These are phyloP conservation scores for Xylariaceae sp. DNA, from an alignment of 2,329 filamentous ascomycete species.

Conservation along the genomic window DNA sequence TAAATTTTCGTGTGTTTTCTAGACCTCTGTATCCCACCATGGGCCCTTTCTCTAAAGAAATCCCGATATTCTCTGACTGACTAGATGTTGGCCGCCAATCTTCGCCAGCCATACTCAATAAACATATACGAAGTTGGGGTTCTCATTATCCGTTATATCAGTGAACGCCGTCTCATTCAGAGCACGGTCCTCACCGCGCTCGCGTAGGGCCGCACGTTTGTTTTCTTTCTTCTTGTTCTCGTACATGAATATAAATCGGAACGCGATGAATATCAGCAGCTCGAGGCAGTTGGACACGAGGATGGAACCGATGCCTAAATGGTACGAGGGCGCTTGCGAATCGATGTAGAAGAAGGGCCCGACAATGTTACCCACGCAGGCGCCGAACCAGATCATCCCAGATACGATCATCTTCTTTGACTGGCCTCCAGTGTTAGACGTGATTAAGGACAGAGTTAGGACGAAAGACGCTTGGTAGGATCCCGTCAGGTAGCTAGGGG, in stretches of 20 bases:
- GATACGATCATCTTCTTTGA: slow-evolving; percentile 59
- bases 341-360: slow-evolving; percentile 51
- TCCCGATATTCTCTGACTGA: no score
- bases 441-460: slow-evolving; percentile 33
- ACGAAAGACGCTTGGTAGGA: slow-evolving; percentile 52
- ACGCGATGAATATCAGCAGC: slow-evolving; percentile 37
- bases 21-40: no score
- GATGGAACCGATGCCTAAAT: slow-evolving; percentile 52
- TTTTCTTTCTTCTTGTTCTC: slow-evolving; percentile 47
- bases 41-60: no score
- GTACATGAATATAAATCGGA: slow-evolving; percentile 42
- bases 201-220: slow-evolving; percentile 31
- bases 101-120: slow-evolving; percentile 23
- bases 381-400: slow-evolving; percentile 48
- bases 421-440: slow-evolving; percentile 45
- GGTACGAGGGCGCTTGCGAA: slow-evolving; percentile 43
- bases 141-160: slow-evolving; percentile 51
- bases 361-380: slow-evolving; percentile 49
- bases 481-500: slow-evolving; percentile 52
- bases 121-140: slow-evolving; percentile 37
- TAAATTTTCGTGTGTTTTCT: no score
- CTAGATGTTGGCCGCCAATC: no score
- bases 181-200: slow-evolving; percentile 40
- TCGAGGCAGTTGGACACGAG: slow-evolving; percentile 51
- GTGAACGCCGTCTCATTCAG: slow-evolving; percentile 44